Evolutionary conservation across 306 rosid species (phyloP).

Genomic region (Corylus americana): DNA sequence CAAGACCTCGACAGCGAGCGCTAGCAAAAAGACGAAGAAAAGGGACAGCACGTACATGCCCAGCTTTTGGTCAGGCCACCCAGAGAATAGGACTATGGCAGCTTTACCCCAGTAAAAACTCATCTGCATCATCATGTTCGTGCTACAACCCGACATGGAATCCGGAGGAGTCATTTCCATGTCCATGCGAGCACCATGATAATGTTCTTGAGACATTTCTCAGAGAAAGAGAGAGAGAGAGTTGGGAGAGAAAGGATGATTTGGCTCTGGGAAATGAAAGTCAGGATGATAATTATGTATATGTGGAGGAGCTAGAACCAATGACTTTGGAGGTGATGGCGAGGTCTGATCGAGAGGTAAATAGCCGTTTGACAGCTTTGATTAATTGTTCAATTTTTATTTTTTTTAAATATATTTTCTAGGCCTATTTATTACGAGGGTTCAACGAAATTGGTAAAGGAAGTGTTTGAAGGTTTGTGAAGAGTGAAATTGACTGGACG

Average conservation of each 20-base stretch:
- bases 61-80: conserved; percentile 56
- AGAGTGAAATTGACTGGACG: no score
- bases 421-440: neutral
- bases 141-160: conserved; percentile 23
- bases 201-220: neutral
- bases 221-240: conserved; percentile 19
- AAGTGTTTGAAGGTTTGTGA: neutral
- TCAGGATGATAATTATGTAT: neutral
- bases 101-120: conserved; percentile 74
- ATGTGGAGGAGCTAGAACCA: neutral
- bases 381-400: neutral
- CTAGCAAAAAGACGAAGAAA: conserved; percentile 51
- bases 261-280: neutral
- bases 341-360: neutral
- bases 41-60: conserved; percentile 64
- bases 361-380: neutral
- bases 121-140: conserved; percentile 43
- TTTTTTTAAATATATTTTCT: neutral
- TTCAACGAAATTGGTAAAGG: no score
- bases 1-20: conserved; percentile 44
- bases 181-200: neutral
- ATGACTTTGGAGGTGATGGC: conserved; percentile 1
- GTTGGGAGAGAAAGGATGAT: neutral
- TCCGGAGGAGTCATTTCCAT: conserved; percentile 28
- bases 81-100: conserved; percentile 50